These are phyloP conservation scores for Aeschynomene evenia DNA, from an alignment of 306 rosid genomes.

Conservation along the genomic window DNA sequence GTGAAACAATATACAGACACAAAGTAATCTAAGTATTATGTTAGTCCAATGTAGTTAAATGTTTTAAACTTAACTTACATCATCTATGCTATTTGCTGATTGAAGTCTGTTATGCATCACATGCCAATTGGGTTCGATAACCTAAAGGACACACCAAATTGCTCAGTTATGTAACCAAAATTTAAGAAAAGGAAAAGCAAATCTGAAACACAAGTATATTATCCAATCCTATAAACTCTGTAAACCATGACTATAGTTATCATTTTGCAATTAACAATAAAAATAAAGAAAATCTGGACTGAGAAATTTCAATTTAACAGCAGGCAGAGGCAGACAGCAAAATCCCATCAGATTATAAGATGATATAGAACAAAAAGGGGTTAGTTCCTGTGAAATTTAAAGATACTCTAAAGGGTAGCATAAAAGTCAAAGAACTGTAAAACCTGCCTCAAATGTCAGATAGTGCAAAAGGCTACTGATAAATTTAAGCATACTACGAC, in stretches of 20 bases:
- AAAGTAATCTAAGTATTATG: not conserved
- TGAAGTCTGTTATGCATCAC: constrained; percentile 84
- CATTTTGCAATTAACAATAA: not conserved
- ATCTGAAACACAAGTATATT: not conserved
- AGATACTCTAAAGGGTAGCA: not conserved
- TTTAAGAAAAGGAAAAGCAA: constrained; percentile 15
- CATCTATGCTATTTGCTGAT: constrained; percentile 91
- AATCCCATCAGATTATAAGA: not conserved
- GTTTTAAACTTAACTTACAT: constrained; percentile 47
- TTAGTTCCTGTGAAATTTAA: not conserved
- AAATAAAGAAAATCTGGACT: constrained; percentile 2
- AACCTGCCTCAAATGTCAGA: constrained; percentile 89
- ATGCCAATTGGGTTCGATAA: constrained; percentile 97
- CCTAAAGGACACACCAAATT: constrained; percentile 47
- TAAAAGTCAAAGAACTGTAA: constrained; percentile 26
- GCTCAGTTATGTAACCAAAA: constrained; percentile 28
- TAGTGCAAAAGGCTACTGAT: constrained; percentile 90
- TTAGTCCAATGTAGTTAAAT: not conserved
- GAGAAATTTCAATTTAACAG: constrained; percentile 16
- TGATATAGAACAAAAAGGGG: not conserved
- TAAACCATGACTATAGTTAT: not conserved
- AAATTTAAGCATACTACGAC: constrained; percentile 97
- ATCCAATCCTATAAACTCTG: not conserved
- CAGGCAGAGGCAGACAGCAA: not conserved
- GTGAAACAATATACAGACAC: not conserved